Evolutionary conservation across 2,329 filamentous ascomycete species (phyloP), one percentile per base, ranked within the genome.

Genomic region (Chaetomium sp.): DNA sequence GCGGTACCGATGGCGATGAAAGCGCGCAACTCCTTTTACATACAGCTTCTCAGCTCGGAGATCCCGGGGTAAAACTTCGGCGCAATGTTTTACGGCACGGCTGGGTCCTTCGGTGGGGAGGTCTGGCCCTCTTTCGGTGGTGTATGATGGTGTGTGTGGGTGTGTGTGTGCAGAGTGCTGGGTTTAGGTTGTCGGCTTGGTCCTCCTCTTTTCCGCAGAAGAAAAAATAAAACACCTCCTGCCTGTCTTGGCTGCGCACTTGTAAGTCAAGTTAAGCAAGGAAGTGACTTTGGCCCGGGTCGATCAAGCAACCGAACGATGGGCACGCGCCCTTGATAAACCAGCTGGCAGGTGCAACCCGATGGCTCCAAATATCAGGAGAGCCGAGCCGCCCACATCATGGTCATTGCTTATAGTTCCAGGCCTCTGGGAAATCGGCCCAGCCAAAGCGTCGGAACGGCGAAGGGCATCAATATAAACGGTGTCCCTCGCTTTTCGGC

Each of bases 381-480:
- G 19, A 46, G 35, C 47, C 49, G 37, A 52, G 37, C 40, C 48
- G 49, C n/a, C 37, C 45, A 36, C 32, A 53, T 44, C 47, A 53
- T 27, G 19, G 19, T 27, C 19, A 27, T 27, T 27, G 19, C 19
- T 27, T 27, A 27, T 27, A 27, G 19, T 27, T 33, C 49, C 58
- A 54, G 14, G 43, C 35, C 48, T 53, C 50, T 56, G 53, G 55
- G 50, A n/a, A 54, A 52, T 57, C 54, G 52, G 54, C 54, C 54
- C 52, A 59, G 58, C 59, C 59, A 60, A 51, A 41, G 57, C 48
- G 49, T 57, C 54, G 57, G 58, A 60, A 59, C 54, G 55, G 59
- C 59, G 57, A 59, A 57, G 53, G 54, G 58, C 56, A 59, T 59
- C 61, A 64, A 64, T 62, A 64, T 64, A 64, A 63, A 56, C 60